These are phyloP conservation scores for Fusarium sp. DNA, from an alignment of 2,329 filamentous ascomycete genomes.

Conservation along the genomic window DNA sequence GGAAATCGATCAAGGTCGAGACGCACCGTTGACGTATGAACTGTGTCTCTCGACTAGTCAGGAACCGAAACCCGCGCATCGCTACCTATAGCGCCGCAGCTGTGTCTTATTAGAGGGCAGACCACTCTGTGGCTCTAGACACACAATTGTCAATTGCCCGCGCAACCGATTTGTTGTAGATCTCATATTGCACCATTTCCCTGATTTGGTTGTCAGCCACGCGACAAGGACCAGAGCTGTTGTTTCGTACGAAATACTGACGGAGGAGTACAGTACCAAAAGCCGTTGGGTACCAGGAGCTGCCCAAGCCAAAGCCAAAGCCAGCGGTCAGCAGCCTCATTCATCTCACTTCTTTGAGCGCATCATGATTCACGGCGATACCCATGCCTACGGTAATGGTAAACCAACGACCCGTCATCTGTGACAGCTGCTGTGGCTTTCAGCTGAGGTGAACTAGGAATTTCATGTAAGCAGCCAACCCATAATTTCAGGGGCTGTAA, in stretches of 20 bases:
- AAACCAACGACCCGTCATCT: constrained; percentile 23
- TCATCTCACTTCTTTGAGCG: not conserved
- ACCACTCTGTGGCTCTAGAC: constrained; percentile 28
- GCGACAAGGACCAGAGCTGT: constrained; percentile 27
- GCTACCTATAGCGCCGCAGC: constrained; percentile 32
- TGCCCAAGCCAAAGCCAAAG: constrained; percentile 13
- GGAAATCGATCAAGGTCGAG: constrained; percentile 15
- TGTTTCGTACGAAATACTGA: not conserved
- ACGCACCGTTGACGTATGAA: constrained; percentile 37
- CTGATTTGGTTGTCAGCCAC: constrained; percentile 40
- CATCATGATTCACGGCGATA: constrained; percentile 1
- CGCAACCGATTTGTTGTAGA: constrained; percentile 25
- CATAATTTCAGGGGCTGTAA: constrained; percentile 16
- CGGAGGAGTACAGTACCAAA: not conserved
- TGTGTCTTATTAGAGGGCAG: constrained; percentile 20
- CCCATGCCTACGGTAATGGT: not conserved
- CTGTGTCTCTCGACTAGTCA: constrained; percentile 35
- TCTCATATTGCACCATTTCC: constrained; percentile 32
- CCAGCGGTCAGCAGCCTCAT: constrained; percentile 12
- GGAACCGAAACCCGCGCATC: constrained; percentile 35
- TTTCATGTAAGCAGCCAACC: constrained; percentile 21
- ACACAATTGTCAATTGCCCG: constrained; percentile 11
- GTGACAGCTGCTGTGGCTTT: constrained; percentile 29
- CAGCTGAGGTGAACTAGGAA: constrained; percentile 33
- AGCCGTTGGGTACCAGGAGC: constrained; percentile 22